A percentile compares a stretch with the other conserved stretches of the same genome.
phyloP scores from a whole-genome alignment of 179 eudicot genomes.

The Silene noctiflora region DNA sequence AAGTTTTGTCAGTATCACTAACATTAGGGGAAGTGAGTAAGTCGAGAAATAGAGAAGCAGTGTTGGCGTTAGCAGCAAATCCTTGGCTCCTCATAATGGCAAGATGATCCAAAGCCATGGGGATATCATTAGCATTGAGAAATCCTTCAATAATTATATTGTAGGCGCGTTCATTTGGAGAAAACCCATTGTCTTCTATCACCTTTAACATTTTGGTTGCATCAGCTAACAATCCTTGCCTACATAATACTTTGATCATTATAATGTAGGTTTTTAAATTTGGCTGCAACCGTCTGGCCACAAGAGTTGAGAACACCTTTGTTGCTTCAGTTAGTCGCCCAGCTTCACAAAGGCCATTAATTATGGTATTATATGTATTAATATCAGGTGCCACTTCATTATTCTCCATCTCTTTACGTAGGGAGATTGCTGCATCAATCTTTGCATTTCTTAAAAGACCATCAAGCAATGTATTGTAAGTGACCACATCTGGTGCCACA shows the following conservation, averaged over 20 bases:
- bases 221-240: neutral
- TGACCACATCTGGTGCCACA: too few species aligned
- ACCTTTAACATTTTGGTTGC: constrained; percentile 4
- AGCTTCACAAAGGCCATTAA: constrained; percentile 10
- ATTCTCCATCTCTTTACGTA: too few species aligned
- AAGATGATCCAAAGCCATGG: constrained; percentile 14
- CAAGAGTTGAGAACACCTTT: constrained; percentile 11
- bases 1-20: neutral
- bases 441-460: neutral
- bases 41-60: neutral
- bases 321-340: too few species aligned
- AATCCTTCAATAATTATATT: constrained; percentile 7
- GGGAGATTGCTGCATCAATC: too few species aligned
- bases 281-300: constrained; percentile 5
- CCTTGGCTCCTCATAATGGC: neutral
- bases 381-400: too few species aligned
- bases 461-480: too few species aligned
- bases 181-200: constrained; percentile 11
- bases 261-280: constrained; percentile 16
- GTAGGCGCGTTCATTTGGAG: constrained; percentile 14
- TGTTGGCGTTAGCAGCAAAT: constrained; percentile 11
- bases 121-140: constrained; percentile 8
- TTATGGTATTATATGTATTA: neutral
- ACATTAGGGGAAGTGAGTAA: neutral
- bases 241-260: constrained; percentile 22